phyloP scores from a whole-genome alignment of 805 yeast genomes.

The Candida wancherniae region DNA sequence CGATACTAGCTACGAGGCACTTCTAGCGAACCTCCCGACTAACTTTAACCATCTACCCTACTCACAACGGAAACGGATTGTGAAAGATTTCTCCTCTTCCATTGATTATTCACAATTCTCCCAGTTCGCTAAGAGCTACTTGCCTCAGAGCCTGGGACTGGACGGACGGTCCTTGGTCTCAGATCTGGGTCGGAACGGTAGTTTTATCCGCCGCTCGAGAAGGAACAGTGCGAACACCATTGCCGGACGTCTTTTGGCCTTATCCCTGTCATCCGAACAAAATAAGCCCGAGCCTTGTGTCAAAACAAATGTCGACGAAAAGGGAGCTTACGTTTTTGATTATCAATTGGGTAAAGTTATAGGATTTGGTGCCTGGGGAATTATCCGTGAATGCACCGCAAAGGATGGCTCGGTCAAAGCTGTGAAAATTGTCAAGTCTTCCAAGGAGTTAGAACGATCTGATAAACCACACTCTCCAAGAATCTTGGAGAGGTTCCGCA shows the following conservation, averaged over 20 bases:
- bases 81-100: conserved; percentile 32
- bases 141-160: conserved; percentile 22
- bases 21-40: conserved; percentile 30
- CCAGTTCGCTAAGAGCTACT: conserved; percentile 33
- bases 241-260: conserved; percentile 37
- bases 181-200: conserved; percentile 20
- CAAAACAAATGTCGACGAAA: conserved; percentile 49
- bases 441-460: conserved; percentile 16
- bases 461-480: conserved; percentile 35
- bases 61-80: conserved; percentile 51
- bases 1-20: conserved; percentile 35
- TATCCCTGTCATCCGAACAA: conserved; percentile 34
- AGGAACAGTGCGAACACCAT: conserved; percentile 33
- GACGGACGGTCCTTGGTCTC: conserved; percentile 17
- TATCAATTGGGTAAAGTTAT: conserved; percentile 66
- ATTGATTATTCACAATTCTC: conserved; percentile 43
- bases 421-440: conserved; percentile 52
- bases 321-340: conserved; percentile 62
- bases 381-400: conserved; percentile 62
- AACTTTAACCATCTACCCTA: conserved; percentile 55
- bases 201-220: conserved; percentile 28
- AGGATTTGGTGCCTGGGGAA: conserved; percentile 90
- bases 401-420: conserved; percentile 42
- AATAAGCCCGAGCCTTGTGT: conserved; percentile 24
- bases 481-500: conserved; percentile 55